Evolutionary conservation across 1,284 basidiomycete genomes (phyloP).

Genomic region (Sphagnurus paluster): DNA sequence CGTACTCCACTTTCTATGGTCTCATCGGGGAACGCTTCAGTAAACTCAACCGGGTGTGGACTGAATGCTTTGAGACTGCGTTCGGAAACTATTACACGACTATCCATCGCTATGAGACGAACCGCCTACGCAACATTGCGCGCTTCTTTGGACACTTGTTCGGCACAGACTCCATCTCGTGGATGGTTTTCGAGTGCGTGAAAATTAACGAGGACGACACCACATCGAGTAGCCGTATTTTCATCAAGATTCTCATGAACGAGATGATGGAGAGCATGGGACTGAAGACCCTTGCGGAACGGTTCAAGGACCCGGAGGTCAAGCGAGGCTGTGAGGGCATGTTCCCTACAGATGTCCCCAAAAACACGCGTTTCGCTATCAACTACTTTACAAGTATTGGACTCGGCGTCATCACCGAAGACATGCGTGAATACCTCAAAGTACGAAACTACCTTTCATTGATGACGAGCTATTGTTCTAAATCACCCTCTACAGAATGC

Average conservation of each 20-base stretch:
- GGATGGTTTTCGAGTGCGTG: conserved; percentile 83
- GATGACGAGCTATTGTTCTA: conserved; percentile 4
- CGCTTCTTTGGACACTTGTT: conserved; percentile 94
- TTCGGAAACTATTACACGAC: conserved; percentile 94
- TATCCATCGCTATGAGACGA: conserved; percentile 98
- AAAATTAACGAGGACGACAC: conserved; percentile 98
- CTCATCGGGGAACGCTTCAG: conserved; percentile 95
- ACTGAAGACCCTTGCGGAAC: conserved; percentile 76
- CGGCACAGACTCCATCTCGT: conserved; percentile 86
- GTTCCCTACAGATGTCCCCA: conserved; percentile 96
- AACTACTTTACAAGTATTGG: conserved; percentile 98
- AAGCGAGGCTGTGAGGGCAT: conserved; percentile 76
- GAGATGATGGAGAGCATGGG: conserved; percentile 96
- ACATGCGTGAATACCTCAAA: conserved; percentile 95
- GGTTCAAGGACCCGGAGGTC: conserved; percentile 87
- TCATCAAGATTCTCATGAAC: conserved; percentile 94
- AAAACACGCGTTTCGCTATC: conserved; percentile 96
- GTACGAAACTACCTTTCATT: conserved; percentile 42
- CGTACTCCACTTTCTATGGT: conserved; percentile 96
- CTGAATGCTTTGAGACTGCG: conserved; percentile 84
- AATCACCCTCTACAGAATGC: conserved; percentile 63
- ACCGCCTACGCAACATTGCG: conserved; percentile 95
- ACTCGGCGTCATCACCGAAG: conserved; percentile 88
- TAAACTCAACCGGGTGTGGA: conserved; percentile 95
- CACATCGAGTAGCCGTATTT: conserved; percentile 94